phyloP scores from a whole-genome alignment of 1,284 basidiomycete species.

The Cerioporus squamosus region DNA sequence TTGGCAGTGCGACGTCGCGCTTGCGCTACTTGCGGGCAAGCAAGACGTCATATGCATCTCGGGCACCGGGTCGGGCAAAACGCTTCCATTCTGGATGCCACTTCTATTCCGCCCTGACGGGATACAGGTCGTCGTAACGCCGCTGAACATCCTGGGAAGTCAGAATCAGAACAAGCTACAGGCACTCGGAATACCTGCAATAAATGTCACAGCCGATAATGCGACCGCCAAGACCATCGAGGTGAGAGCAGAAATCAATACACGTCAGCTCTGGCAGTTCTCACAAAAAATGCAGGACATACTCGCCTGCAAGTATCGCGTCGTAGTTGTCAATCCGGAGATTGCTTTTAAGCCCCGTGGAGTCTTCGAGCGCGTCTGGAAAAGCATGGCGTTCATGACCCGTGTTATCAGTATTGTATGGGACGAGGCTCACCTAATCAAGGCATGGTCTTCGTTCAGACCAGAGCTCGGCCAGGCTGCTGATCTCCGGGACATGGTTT shows the following conservation, averaged over 20 bases:
- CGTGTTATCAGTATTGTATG: constrained; percentile 35
- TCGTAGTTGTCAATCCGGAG: constrained; percentile 39
- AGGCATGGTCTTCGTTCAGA: constrained; percentile 39
- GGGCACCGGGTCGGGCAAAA: constrained; percentile 34
- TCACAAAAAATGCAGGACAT: constrained; percentile 15
- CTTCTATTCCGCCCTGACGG: constrained; percentile 30
- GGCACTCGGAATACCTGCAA: constrained; percentile 17
- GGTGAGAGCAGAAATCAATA: constrained; percentile 23
- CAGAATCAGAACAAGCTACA: constrained; percentile 26
- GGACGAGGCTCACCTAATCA: constrained; percentile 44
- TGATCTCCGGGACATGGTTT: constrained; percentile 31
- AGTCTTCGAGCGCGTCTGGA: constrained; percentile 32
- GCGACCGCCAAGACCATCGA: constrained; percentile 23
- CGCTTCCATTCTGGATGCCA: constrained; percentile 37
- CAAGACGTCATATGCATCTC: constrained; percentile 30
- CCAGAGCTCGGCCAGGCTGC: constrained; percentile 35
- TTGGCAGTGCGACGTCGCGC: constrained; percentile 24
- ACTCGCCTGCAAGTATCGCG: constrained; percentile 24
- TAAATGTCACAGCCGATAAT: constrained; percentile 26
- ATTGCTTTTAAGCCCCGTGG: constrained; percentile 28
- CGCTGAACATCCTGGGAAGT: constrained; percentile 32
- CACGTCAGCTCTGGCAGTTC: too few relatives aligned
- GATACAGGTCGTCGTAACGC: constrained; percentile 33
- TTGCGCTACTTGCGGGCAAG: constrained; percentile 9
- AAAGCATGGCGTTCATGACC: constrained; percentile 27